These are phyloP conservation scores for Tetrahymena elliotti DNA, from an alignment of 73 alveolate genomes.

Conservation along the genomic window DNA sequence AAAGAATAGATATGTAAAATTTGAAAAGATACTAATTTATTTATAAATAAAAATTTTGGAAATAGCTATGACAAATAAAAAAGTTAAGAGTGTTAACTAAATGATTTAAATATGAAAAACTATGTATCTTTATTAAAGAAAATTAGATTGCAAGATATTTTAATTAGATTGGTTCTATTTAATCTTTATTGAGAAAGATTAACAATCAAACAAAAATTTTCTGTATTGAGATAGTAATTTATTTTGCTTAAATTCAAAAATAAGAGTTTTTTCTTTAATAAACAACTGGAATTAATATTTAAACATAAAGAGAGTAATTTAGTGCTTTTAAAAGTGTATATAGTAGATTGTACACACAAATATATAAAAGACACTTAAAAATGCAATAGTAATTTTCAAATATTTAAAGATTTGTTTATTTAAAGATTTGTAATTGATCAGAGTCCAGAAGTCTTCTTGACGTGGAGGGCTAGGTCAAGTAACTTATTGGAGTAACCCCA, in stretches of 20 bases:
- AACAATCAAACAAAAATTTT: too few species aligned
- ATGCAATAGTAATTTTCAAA: not conserved
- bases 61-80: not conserved
- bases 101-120: too few species aligned
- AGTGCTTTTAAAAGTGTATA: not conserved
- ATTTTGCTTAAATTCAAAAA: too few species aligned
- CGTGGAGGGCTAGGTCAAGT: slow-evolving; percentile 84
- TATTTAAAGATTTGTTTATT: not conserved
- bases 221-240: too few species aligned
- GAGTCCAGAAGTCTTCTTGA: slow-evolving; percentile 11
- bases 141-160: too few species aligned
- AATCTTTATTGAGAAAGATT: too few species aligned
- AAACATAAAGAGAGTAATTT: not conserved
- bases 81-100: too few species aligned
- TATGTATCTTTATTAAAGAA: too few species aligned
- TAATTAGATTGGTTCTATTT: too few species aligned
- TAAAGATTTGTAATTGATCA: not conserved
- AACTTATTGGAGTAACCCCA: slow-evolving; percentile 97
- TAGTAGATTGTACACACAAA: not conserved
- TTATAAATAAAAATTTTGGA: too few species aligned
- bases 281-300: too few species aligned
- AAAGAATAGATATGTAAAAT: not conserved
- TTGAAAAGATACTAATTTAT: not conserved
- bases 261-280: too few species aligned
- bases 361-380: not conserved